These are phyloP conservation scores for Massariosphaeria phaeospora DNA, from an alignment of 495 filamentous ascomycete genomes.

Conservation along the genomic window DNA sequence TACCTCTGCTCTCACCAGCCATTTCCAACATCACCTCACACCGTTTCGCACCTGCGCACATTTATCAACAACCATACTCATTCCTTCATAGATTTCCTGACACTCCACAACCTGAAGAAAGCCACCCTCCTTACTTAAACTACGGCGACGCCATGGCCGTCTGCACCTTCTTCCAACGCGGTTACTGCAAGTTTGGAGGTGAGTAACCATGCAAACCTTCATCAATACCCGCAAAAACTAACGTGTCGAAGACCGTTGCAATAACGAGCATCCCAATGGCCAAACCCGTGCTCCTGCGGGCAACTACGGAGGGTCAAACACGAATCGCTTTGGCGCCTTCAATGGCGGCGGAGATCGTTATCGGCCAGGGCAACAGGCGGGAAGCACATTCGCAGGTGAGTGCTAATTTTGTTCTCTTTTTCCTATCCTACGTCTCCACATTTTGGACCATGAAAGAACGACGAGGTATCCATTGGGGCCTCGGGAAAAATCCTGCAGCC, in stretches of 20 bases:
- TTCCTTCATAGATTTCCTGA: no score
- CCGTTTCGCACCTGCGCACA: no score
- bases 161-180: conserved; percentile 69
- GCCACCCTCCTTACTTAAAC: no score
- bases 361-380: conserved; percentile 9
- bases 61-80: no score
- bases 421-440: not conserved
- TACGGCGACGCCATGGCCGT: conserved; percentile 38
- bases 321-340: conserved; percentile 37
- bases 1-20: no score
- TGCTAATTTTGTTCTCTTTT: not conserved
- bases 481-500: no score
- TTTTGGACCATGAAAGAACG: not conserved
- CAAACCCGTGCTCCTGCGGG: conserved; percentile 40
- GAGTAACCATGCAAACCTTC: not conserved
- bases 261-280: conserved; percentile 51
- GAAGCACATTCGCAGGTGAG: conserved; percentile 13
- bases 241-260: conserved; percentile 47
- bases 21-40: no score
- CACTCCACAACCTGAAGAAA: no score
- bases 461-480: not conserved
- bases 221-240: not conserved
- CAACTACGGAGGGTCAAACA: conserved; percentile 40
- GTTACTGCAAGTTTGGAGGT: conserved; percentile 65
- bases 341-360: conserved; percentile 37